Evolutionary conservation across 305 asterid genomes (phyloP).

Genomic region (Stenogyne calaminthoides): DNA sequence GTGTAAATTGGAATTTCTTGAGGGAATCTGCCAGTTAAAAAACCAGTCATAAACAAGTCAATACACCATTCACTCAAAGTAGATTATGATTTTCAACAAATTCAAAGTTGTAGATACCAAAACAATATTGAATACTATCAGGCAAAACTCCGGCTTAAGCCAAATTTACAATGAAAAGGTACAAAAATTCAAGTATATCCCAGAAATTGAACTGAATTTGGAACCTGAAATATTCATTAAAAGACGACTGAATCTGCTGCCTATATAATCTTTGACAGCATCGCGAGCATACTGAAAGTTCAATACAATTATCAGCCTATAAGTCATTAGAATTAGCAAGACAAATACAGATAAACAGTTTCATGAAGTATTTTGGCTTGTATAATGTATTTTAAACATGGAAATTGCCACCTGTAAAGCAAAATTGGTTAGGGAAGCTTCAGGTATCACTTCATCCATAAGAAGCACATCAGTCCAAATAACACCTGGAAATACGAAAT

Average conservation of each 20-base stretch:
- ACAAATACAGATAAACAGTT: conserved; percentile 23
- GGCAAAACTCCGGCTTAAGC: neutral
- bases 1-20: conserved; percentile 48
- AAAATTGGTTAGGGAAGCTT: conserved; percentile 66
- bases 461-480: conserved; percentile 85
- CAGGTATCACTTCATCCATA: conserved; percentile 92
- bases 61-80: conserved; percentile 2
- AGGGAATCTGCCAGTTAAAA: conserved; percentile 59
- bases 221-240: conserved; percentile 72
- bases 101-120: neutral
- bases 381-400: conserved; percentile 11
- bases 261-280: conserved; percentile 68
- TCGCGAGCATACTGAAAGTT: conserved; percentile 68
- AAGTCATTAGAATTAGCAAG: conserved; percentile 12
- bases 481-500: conserved; percentile 52
- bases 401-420: conserved; percentile 63
- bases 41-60: conserved; percentile 15
- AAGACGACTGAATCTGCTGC: conserved; percentile 61
- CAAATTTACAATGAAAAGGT: neutral
- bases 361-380: conserved; percentile 5
- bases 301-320: conserved; percentile 27
- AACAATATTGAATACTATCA: conserved; percentile 11
- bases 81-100: neutral
- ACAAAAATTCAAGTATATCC: conserved; percentile 9
- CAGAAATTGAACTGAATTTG: conserved; percentile 8